These are phyloP conservation scores for Thelonectria discophora DNA, from an alignment of 2,329 filamentous ascomycete genomes.

Conservation along the genomic window DNA sequence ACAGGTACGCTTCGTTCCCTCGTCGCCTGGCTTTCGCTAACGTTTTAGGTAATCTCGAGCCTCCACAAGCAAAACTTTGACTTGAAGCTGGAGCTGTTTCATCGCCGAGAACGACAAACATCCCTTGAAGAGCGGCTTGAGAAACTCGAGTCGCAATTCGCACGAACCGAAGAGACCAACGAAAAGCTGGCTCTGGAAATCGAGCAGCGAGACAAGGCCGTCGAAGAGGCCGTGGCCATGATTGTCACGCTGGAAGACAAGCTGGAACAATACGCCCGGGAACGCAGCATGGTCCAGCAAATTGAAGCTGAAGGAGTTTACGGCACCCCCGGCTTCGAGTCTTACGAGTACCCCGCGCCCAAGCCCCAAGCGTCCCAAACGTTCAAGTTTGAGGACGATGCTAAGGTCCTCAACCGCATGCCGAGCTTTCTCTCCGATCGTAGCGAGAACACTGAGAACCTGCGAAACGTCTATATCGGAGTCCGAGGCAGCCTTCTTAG, in stretches of 20 bases:
- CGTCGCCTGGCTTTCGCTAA: conserved; percentile 8
- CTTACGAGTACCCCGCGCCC: conserved; percentile 37
- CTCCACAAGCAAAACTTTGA: conserved; percentile 82
- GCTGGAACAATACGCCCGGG: conserved; percentile 61
- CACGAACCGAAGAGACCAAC: conserved; percentile 65
- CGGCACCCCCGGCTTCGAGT: conserved; percentile 44
- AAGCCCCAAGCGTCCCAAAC: conserved; percentile 31
- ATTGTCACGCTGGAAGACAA: conserved; percentile 72
- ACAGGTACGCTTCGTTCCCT: conserved; percentile 54
- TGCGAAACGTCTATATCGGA: conserved; percentile 67
- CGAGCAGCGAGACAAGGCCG: conserved; percentile 73
- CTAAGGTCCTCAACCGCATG: conserved; percentile 62
- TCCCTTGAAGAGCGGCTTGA: conserved; percentile 67
- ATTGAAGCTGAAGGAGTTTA: conserved; percentile 56
- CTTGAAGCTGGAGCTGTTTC: conserved; percentile 76
- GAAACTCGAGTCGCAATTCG: conserved; percentile 61
- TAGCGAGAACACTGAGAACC: conserved; percentile 67
- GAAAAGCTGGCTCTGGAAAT: conserved; percentile 67
- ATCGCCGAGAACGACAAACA: conserved; percentile 71
- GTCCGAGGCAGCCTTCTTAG: conserved; percentile 59
- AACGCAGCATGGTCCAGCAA: conserved; percentile 62
- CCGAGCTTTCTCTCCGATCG: conserved; percentile 71
- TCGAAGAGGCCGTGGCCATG: conserved; percentile 75
- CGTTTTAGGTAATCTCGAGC: conserved; percentile 66
- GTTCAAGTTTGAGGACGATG: conserved; percentile 42